Evolutionary conservation across 805 yeast genomes (phyloP), one percentile per base, ranked within the genome.

Genomic region (Yarrowia alimentaria): DNA sequence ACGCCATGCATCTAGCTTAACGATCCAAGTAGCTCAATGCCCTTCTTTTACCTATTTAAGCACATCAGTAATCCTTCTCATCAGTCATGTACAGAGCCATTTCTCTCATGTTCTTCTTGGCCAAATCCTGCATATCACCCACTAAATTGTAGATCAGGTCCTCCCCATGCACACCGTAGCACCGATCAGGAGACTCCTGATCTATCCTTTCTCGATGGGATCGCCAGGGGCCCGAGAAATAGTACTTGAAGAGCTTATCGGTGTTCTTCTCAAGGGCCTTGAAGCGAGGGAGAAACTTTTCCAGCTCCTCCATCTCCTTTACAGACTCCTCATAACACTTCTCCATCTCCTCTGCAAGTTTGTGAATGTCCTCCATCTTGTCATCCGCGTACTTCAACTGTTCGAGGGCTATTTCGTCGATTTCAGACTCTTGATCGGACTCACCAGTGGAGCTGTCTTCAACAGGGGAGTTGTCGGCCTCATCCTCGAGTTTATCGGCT

Each of bases 191-290:
- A 1, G 31, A 17, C 10, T 17, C 24, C 1, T 6, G 12, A n/a
- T 11, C 14, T 4, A 38, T 38, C 3, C 45, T 13, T 8, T 38
- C 45, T n/a, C 45, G 31, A 18, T 38, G 45, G 13, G 45, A 26
- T 22, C 12, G 25, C 45, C 45, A 38, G 9, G 45, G 45, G 1
- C 45, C 45, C 9, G 24, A n/a, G 13, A 38, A 38, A n/a, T 38
- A 38, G 32, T 38, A 38, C 32, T 26, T 38, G 32, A 26, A 38
- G 24, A 38, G 45, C 24, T 38, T 38, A 11, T 38, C 32, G 1
- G 45, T 25, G 13, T 38, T 38, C 10, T 38, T 13, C 3, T 38
- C 17, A 10, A 38, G 18, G 3, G 26, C 28, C 29, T 42, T 13
- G 18, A 42, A 30, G 21, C 29, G 34, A 21, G 29, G 37, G 3